Percentiles rank a stretch among this genome's conserved stretches.
phyloP scores from a whole-genome alignment of 1,284 basidiomycete genomes.

The Trametes versicolor region DNA sequence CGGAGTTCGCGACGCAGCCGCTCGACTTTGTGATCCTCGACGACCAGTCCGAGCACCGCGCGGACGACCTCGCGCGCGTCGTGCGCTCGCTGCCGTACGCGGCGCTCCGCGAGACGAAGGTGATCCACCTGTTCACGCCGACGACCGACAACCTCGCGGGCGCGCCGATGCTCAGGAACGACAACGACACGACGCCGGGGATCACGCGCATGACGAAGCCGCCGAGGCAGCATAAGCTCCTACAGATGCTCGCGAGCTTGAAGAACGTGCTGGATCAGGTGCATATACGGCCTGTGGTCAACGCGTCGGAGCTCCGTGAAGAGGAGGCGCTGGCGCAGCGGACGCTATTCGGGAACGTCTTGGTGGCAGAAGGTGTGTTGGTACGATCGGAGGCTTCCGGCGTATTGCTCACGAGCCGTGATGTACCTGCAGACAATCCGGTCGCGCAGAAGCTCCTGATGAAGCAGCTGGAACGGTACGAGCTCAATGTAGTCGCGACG shows the following conservation, averaged over 20 bases:
- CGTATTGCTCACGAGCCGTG: background rate
- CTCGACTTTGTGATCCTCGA: constrained; percentile 75
- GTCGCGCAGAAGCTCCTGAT: constrained; percentile 72
- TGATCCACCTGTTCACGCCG: constrained; percentile 77
- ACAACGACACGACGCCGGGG: constrained; percentile 52
- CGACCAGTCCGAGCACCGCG: constrained; percentile 66
- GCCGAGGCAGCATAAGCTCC: constrained; percentile 63
- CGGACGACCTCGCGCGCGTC: constrained; percentile 61
- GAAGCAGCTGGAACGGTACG: constrained; percentile 69
- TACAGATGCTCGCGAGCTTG: constrained; percentile 68
- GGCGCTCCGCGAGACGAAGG: constrained; percentile 62
- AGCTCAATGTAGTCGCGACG: constrained; percentile 67
- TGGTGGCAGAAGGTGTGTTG: constrained; percentile 71
- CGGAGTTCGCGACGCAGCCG: constrained; percentile 45
- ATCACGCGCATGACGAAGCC: constrained; percentile 77
- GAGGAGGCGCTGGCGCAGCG: constrained; percentile 57
- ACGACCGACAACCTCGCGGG: constrained; percentile 63
- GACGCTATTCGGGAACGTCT: constrained; percentile 69
- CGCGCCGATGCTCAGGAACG: constrained; percentile 57
- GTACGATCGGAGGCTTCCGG: background rate
- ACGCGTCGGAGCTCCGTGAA: constrained; percentile 55
- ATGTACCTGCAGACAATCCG: constrained; percentile 61
- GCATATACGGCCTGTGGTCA: constrained; percentile 46
- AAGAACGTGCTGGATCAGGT: constrained; percentile 62
- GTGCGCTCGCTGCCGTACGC: constrained; percentile 51